phyloP scores from a whole-genome alignment of 176 grass and related monocot species.

The Paspalum vaginatum region DNA sequence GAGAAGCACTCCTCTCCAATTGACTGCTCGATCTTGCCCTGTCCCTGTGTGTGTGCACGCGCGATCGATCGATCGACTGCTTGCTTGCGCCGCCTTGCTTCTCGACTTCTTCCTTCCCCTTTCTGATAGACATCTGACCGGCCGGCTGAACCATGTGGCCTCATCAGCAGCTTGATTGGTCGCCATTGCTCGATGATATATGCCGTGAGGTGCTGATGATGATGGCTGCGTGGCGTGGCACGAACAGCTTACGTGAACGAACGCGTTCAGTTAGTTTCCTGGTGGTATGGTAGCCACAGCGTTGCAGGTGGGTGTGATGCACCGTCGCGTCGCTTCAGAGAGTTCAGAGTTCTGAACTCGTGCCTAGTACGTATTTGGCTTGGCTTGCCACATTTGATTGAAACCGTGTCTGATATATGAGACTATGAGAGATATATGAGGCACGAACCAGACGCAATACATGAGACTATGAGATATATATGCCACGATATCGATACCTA shows the following conservation, averaged over 20 bases:
- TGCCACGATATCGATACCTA: constrained; percentile 26
- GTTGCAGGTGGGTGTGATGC: background rate
- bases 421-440: constrained; percentile 27
- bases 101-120: background rate
- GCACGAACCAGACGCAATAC: background rate
- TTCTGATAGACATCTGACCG: background rate
- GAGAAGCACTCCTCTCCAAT: constrained; percentile 58
- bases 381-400: too few relatives aligned
- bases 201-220: background rate
- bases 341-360: background rate
- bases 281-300: background rate
- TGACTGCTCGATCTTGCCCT: constrained; percentile 37
- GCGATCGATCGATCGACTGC: too few relatives aligned
- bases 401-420: constrained; percentile 19
- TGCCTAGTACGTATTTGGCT: too few relatives aligned
- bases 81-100: constrained; percentile 26
- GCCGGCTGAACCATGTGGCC: background rate
- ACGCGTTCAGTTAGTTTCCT: background rate
- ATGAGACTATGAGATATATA: constrained; percentile 39
- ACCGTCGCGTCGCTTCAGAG: background rate
- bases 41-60: background rate
- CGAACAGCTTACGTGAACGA: background rate
- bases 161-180: too few relatives aligned
- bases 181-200: background rate
- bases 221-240: too few relatives aligned